Percentiles rank a stretch among this genome's conserved stretches.
Conservation (phyloP, 495 filamentous ascomycete species). For the Oidiodendron maius region DNA sequence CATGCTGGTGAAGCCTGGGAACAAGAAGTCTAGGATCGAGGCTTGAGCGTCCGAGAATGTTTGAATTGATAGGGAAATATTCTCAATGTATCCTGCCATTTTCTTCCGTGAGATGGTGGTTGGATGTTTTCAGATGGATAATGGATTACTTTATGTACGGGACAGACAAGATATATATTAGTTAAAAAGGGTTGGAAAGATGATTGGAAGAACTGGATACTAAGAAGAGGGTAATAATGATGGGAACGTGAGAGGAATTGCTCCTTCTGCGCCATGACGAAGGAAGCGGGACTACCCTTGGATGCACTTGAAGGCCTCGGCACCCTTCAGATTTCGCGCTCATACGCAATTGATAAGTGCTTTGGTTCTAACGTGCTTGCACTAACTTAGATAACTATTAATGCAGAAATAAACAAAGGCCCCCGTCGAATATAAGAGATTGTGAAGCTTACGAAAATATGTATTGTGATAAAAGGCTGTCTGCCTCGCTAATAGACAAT, state of each 20-base stretch:
- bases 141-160: constrained; percentile 12
- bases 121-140: constrained; percentile 6
- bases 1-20: constrained; percentile 12
- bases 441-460: too few species aligned
- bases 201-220: constrained; percentile 6
- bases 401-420: too few species aligned
- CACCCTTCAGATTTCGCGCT: too few species aligned
- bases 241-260: constrained; percentile 1
- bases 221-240: constrained; percentile 5
- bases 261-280: neutral
- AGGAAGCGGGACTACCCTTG: constrained; percentile 1
- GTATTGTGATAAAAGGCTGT: too few species aligned
- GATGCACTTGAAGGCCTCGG: constrained; percentile 10
- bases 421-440: too few species aligned
- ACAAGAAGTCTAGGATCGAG: constrained; percentile 12
- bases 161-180: constrained; percentile 7
- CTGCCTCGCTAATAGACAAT: too few species aligned
- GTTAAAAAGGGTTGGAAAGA: neutral
- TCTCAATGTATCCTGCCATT: constrained; percentile 12
- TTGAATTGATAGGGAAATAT: constrained; percentile 12
- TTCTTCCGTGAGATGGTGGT: constrained; percentile 8
- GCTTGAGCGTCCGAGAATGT: constrained; percentile 10
- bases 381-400: too few species aligned
- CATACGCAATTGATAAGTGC: too few species aligned
- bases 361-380: too few species aligned